A percentile compares a stretch with the other conserved stretches of the same genome.
phyloP scores from a whole-genome alignment of 495 filamentous ascomycete genomes.

The Aspergillus nidulans region DNA sequence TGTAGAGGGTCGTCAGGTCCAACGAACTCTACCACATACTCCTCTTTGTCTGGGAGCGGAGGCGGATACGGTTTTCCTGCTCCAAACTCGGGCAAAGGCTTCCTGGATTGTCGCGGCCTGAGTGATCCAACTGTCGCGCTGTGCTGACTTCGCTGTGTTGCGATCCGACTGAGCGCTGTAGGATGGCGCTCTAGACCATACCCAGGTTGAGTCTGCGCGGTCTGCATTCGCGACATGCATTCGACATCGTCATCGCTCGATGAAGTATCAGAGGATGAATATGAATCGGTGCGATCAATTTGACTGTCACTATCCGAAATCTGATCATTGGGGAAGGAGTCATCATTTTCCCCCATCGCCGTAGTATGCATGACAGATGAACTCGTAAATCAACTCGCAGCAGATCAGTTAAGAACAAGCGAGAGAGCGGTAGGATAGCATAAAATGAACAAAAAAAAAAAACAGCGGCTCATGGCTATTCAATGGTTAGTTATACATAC shows the following conservation, averaged over 20 bases:
- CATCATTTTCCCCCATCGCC: constrained; percentile 24
- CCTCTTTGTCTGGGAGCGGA: constrained; percentile 63
- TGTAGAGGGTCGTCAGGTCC: constrained; percentile 75
- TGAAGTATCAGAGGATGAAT: constrained; percentile 20
- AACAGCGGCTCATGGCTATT: background rate
- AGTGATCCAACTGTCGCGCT: constrained; percentile 66
- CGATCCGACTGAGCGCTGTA: constrained; percentile 72
- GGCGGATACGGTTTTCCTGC: constrained; percentile 78
- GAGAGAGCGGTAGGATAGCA: background rate
- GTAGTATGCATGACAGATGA: constrained; percentile 28
- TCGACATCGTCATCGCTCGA: constrained; percentile 13
- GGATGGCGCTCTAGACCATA: constrained; percentile 59
- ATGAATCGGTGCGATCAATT: constrained; percentile 6
- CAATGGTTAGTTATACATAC: background rate
- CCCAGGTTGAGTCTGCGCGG: constrained; percentile 51
- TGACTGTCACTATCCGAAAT: constrained; percentile 17
- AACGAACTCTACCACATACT: constrained; percentile 85
- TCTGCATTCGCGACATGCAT: constrained; percentile 52
- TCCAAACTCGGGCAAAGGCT: constrained; percentile 57
- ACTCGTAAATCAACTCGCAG: background rate
- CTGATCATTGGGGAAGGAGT: constrained; percentile 8
- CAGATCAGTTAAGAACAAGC: background rate
- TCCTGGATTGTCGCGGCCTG: constrained; percentile 48
- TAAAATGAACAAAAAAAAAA: background rate
- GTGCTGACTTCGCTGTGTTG: constrained; percentile 71